Percentiles rank a stretch among this genome's conserved stretches.
Conservation (phyloP, 2,329 filamentous ascomycete genomes). For the Aspergillus caelatus region DNA sequence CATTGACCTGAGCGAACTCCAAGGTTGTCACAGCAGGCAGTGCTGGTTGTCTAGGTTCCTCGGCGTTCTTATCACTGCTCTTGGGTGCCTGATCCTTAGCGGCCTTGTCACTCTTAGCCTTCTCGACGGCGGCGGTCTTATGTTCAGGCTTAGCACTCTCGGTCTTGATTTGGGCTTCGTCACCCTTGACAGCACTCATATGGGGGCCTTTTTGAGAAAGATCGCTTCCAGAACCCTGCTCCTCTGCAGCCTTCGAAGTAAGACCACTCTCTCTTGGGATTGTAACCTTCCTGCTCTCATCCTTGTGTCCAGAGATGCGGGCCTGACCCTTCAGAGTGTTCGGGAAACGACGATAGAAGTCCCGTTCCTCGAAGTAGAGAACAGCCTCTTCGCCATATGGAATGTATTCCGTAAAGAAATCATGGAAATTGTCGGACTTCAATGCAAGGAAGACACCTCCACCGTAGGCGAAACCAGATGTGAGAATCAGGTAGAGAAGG, state of each 20-base stretch:
- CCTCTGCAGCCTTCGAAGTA: constrained; percentile 74
- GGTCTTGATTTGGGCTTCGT: constrained; percentile 31
- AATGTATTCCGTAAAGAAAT: constrained; percentile 97
- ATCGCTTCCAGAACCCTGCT: constrained; percentile 62
- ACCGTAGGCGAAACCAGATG: constrained; percentile 77
- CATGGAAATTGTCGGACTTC: constrained; percentile 96
- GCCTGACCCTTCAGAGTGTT: constrained; percentile 53
- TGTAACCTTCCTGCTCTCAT: constrained; percentile 71
- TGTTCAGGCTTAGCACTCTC: constrained; percentile 31
- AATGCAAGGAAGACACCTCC: constrained; percentile 92
- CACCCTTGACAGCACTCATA: constrained; percentile 44
- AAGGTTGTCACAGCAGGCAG: constrained; percentile 65
- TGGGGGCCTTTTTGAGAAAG: constrained; percentile 54
- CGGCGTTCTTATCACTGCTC: constrained; percentile 24
- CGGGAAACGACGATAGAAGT: constrained; percentile 86
- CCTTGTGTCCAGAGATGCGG: constrained; percentile 38
- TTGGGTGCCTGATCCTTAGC: constrained; percentile 34
- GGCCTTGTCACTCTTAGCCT: constrained; percentile 35
- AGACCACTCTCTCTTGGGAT: constrained; percentile 86
- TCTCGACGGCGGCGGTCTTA: constrained; percentile 29
- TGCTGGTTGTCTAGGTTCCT: constrained; percentile 43
- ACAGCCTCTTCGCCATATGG: constrained; percentile 94
- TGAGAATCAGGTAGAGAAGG: constrained; percentile 73
- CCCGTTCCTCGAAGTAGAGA: constrained; percentile 91
- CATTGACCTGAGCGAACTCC: constrained; percentile 73